These are phyloP conservation scores for Venturia aucupariae DNA, from an alignment of 2,329 filamentous ascomycete species.

Conservation along the genomic window DNA sequence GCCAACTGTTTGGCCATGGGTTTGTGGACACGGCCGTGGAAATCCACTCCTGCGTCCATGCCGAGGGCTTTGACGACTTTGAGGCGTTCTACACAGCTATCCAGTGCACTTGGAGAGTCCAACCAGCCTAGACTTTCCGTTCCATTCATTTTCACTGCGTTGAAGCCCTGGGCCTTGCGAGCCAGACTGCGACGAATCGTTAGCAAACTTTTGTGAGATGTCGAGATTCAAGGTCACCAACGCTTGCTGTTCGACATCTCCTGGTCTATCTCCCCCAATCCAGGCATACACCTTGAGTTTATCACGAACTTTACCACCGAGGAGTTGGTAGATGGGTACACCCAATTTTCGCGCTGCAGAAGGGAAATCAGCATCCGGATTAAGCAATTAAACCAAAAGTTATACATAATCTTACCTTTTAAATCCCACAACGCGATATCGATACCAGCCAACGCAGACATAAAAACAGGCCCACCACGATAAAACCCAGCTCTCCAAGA, in stretches of 20 bases:
- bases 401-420: constrained; percentile 42
- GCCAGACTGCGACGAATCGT: neutral
- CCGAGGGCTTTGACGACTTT: constrained; percentile 60
- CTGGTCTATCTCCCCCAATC: neutral
- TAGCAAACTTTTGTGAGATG: neutral
- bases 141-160: neutral
- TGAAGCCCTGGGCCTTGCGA: neutral
- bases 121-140: neutral
- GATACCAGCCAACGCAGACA: constrained; percentile 68
- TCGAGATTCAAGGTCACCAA: neutral
- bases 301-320: neutral
- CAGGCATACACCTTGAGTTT: neutral
- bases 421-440: constrained; percentile 76
- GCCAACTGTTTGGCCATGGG: constrained; percentile 76
- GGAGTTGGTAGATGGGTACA: neutral
- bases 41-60: constrained; percentile 66
- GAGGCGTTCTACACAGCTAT: constrained; percentile 50
- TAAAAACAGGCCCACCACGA: constrained; percentile 68
- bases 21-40: constrained; percentile 67
- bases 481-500: constrained; percentile 60
- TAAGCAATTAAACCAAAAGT: constrained; percentile 22
- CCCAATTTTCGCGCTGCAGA: neutral
- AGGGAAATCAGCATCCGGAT: too few species aligned
- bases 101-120: neutral
- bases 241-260: neutral